Evolutionary conservation across 2,329 filamentous ascomycete genomes (phyloP).

Genomic region (Chaetoscypha palmicola): DNA sequence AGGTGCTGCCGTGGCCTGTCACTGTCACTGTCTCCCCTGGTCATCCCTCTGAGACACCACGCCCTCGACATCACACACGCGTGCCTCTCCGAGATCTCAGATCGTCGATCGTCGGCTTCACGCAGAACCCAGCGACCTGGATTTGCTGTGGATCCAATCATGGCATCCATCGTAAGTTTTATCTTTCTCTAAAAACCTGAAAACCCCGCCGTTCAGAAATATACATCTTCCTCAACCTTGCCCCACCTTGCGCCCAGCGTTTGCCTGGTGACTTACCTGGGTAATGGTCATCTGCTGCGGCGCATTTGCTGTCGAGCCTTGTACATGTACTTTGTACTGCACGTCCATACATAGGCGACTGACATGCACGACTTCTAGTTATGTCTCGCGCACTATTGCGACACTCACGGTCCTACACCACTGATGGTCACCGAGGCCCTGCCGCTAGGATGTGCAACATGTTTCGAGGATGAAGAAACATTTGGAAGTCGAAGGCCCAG

Average conservation of each 20-base stretch:
- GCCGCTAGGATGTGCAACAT: conserved; percentile 52
- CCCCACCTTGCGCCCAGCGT: no score
- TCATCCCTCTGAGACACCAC: no score
- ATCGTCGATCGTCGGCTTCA: not conserved
- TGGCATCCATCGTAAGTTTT: conserved; percentile 30
- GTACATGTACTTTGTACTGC: not conserved
- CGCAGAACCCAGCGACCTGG: conserved; percentile 10
- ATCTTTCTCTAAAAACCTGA: no score
- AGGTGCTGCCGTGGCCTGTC: conserved; percentile 1
- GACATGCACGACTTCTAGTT: conserved; percentile 39
- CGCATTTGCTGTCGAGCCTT: no score
- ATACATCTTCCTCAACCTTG: no score
- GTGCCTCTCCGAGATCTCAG: not conserved
- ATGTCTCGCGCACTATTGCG: conserved; percentile 65
- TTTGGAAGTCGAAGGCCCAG: conserved; percentile 22
- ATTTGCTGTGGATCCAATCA: conserved; percentile 17
- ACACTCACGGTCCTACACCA: conserved; percentile 61
- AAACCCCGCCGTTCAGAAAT: no score
- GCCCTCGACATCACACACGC: conserved; percentile 4
- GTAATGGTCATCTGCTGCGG: no score
- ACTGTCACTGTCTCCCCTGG: not conserved
- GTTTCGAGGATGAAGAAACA: conserved; percentile 42
- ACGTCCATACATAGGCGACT: conserved; percentile 8
- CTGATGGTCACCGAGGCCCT: conserved; percentile 64
- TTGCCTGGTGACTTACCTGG: no score